Evolutionary conservation across 2,329 filamentous ascomycete genomes (phyloP).

Genomic region (Fusarium pilosicola): DNA sequence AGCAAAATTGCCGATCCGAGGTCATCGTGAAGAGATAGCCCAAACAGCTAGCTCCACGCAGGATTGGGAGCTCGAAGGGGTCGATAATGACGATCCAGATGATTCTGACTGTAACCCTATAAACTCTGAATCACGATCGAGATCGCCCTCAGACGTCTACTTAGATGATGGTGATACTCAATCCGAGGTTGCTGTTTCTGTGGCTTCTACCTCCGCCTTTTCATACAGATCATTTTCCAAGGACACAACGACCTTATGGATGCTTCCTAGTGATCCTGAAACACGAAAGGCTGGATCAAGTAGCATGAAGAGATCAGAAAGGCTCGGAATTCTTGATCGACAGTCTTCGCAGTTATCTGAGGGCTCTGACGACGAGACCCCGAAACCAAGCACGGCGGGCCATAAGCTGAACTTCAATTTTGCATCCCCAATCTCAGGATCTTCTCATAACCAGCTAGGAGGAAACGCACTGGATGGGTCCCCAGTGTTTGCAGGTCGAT

Average conservation of each 20-base stretch:
- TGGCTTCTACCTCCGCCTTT: not conserved
- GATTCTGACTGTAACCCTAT: not conserved
- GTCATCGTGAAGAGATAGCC: not conserved
- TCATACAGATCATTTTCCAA: not conserved
- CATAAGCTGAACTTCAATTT: no score
- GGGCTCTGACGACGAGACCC: not conserved
- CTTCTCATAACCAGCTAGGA: rapidly evolving
- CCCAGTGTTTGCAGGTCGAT: not conserved
- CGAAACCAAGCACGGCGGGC: not conserved
- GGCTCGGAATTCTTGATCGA: rapidly evolving
- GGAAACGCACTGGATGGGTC: rapidly evolving
- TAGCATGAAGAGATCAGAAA: no score
- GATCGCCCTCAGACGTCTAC: not conserved
- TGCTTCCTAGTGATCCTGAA: not conserved
- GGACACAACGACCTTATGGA: rapidly evolving
- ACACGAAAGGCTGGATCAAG: not conserved
- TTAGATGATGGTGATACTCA: not conserved
- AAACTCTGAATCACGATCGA: not conserved
- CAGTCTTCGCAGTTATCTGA: not conserved
- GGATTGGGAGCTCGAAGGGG: not conserved
- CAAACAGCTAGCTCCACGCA: not conserved
- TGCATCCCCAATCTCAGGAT: rapidly evolving
- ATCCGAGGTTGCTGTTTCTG: not conserved
- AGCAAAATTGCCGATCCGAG: not conserved
- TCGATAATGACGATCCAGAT: not conserved